Conservation (phyloP, 176 grass and related monocot genomes). For the Phragmites australis region DNA sequence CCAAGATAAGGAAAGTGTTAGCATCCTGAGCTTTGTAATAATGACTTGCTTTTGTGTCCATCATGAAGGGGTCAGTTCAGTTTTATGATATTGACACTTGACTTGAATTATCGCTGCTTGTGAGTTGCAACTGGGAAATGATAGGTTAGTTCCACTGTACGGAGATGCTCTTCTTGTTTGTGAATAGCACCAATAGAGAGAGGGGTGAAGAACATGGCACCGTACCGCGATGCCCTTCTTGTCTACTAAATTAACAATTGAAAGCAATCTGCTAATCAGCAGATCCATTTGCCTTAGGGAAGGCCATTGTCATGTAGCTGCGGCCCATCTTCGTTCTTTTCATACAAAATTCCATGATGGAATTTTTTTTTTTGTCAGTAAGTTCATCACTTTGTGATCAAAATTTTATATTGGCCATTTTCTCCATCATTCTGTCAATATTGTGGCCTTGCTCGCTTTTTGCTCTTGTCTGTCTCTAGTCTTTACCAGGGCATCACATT, state of each 20-base stretch:
- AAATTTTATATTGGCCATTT: too few species aligned
- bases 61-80: conserved; percentile 24
- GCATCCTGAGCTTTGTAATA: conserved; percentile 34
- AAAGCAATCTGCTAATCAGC: conserved; percentile 33
- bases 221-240: background rate
- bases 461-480: too few species aligned
- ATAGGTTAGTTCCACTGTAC: background rate
- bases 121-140: background rate
- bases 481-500: too few species aligned
- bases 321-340: too few species aligned
- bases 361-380: too few species aligned
- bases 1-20: conserved; percentile 61
- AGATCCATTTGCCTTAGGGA: conserved; percentile 2
- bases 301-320: background rate
- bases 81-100: conserved; percentile 10
- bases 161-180: background rate
- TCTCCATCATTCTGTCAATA: too few species aligned
- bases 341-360: too few species aligned
- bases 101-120: conserved; percentile 30
- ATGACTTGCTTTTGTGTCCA: conserved; percentile 8
- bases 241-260: conserved; percentile 16
- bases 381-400: too few species aligned
- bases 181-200: background rate
- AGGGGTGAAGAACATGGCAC: conserved; percentile 6
- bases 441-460: too few species aligned